Percentiles rank a stretch among this genome's conserved stretches.
phyloP scores from a whole-genome alignment of 2,329 filamentous ascomycete species.

The Aureobasidium lini region DNA sequence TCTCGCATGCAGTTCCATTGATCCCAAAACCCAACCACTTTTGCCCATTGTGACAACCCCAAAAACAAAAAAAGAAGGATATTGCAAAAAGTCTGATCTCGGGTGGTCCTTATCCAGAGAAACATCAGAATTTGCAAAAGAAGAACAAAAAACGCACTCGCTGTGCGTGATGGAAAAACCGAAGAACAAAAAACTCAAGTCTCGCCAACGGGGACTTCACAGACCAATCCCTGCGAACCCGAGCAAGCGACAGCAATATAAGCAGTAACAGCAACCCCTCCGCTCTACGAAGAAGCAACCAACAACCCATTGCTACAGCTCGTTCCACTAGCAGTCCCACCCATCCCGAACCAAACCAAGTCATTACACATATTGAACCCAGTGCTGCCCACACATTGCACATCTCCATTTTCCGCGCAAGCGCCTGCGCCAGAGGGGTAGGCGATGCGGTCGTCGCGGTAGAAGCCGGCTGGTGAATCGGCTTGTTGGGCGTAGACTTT shows the following conservation, averaged over 20 bases:
- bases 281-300: slow-evolving; percentile 15
- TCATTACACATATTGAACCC: slow-evolving; percentile 27
- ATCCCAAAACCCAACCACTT: too few relatives aligned
- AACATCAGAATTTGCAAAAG: not conserved
- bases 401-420: slow-evolving; percentile 21
- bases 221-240: not conserved
- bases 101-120: too few relatives aligned
- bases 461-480: slow-evolving; percentile 21
- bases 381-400: slow-evolving; percentile 24
- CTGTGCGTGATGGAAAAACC: not conserved
- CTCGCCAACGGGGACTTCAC: not conserved
- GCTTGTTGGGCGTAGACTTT: slow-evolving; percentile 22
- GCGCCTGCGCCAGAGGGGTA: slow-evolving; percentile 21
- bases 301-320: slow-evolving; percentile 23
- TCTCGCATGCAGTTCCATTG: not conserved
- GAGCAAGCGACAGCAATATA: not conserved
- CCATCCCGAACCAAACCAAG: slow-evolving; percentile 28
- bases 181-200: not conserved
- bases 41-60: too few relatives aligned
- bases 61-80: not conserved
- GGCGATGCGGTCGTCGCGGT: slow-evolving; percentile 28
- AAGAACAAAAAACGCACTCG: not conserved
- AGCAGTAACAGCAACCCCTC: not conserved
- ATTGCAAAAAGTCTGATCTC: not conserved
- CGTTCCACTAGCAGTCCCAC: slow-evolving; percentile 24